Evolutionary conservation across 257 asterid species (phyloP).

Genomic region (Pogostemon cablin): DNA sequence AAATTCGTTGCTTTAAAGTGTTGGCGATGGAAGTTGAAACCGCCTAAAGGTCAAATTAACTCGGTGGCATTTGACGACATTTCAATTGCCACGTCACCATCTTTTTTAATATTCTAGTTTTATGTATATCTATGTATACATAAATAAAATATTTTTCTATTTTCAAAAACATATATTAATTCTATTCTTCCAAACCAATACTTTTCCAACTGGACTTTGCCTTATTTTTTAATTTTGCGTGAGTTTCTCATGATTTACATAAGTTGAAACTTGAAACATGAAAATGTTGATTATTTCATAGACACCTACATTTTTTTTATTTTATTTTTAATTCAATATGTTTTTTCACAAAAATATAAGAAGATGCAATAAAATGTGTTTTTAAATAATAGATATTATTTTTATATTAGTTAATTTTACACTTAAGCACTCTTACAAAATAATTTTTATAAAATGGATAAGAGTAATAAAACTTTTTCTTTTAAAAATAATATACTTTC

Average conservation of each 20-base stretch:
- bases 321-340: too few relatives aligned
- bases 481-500: too few relatives aligned
- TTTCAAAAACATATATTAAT: not conserved
- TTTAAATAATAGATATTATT: too few relatives aligned
- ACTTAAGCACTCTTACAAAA: too few relatives aligned
- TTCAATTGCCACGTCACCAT: not conserved
- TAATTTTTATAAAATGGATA: too few relatives aligned
- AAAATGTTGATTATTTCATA: not conserved
- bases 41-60: not conserved
- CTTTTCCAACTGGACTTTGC: too few relatives aligned
- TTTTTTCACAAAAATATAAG: too few relatives aligned
- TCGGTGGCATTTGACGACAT: not conserved
- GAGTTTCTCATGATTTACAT: not conserved
- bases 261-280: not conserved
- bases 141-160: not conserved
- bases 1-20: slow-evolving; percentile 1
- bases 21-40: not conserved
- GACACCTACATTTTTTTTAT: not conserved
- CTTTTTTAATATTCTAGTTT: not conserved
- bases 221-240: not conserved
- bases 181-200: not conserved
- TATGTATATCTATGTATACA: too few relatives aligned
- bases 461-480: too few relatives aligned
- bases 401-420: too few relatives aligned
- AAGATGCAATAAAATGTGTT: too few relatives aligned